These are phyloP conservation scores for Geosiphon pyriformis DNA, from an alignment of 192 early-diverging fungal species.

Conservation along the genomic window DNA sequence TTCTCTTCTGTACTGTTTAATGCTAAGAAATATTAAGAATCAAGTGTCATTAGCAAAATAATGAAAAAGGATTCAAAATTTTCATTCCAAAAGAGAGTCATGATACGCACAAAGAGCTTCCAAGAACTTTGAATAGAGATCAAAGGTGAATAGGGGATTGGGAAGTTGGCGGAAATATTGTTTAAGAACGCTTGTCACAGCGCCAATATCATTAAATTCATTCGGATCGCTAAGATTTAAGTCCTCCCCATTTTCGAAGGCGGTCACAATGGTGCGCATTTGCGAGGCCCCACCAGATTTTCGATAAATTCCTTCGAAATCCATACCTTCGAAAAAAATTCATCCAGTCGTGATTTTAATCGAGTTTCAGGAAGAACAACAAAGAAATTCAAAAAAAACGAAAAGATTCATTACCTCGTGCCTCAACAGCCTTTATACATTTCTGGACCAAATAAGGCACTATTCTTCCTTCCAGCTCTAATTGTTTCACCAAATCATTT, in stretches of 20 bases:
- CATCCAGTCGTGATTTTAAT: too few species aligned
- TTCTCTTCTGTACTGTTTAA: conserved; percentile 34
- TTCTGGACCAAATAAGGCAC: conserved; percentile 65
- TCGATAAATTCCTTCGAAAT: conserved; percentile 77
- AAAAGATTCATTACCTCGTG: conserved; percentile 25
- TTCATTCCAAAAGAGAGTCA: background rate
- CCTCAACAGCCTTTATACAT: conserved; percentile 63
- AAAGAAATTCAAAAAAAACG: background rate
- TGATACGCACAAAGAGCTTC: conserved; percentile 44
- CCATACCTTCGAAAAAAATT: conserved; percentile 41
- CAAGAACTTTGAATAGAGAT: conserved; percentile 62
- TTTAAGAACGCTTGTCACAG: conserved; percentile 74
- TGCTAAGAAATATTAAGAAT: conserved; percentile 20
- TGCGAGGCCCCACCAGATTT: conserved; percentile 71
- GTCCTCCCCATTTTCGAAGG: conserved; percentile 53
- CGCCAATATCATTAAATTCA: conserved; percentile 66
- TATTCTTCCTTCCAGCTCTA: conserved; percentile 47
- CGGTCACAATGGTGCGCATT: conserved; percentile 57
- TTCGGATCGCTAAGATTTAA: conserved; percentile 45
- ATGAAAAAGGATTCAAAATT: background rate
- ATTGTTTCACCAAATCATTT: conserved; percentile 47
- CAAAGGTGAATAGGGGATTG: conserved; percentile 65
- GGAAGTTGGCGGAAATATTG: conserved; percentile 76
- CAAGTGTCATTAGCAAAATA: conserved; percentile 15
- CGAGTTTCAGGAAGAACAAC: background rate